Evolutionary conservation across 1,284 basidiomycete species (phyloP).

Genomic region (Sporisorium graminicola): DNA sequence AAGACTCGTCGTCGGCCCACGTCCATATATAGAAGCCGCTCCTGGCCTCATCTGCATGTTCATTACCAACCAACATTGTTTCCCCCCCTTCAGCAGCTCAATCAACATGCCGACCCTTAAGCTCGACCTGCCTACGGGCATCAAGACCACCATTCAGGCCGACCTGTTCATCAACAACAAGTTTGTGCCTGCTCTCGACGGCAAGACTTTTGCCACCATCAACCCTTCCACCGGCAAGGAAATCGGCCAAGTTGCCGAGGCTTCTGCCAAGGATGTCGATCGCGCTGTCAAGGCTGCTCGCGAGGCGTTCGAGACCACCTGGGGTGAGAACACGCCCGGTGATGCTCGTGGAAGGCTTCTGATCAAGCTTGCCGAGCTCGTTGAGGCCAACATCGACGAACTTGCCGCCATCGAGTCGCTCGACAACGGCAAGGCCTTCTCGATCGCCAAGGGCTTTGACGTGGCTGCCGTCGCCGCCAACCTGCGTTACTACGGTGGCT

Average conservation of each 20-base stretch:
- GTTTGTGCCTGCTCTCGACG: conserved; percentile 61
- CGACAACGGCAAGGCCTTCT: conserved; percentile 85
- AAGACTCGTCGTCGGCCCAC: not conserved
- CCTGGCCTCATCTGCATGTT: not conserved
- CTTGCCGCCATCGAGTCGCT: conserved; percentile 73
- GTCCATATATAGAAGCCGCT: conserved; percentile 13
- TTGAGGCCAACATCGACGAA: conserved; percentile 80
- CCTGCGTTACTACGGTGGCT: conserved; percentile 76
- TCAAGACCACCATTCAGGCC: conserved; percentile 57
- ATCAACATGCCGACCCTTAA: conserved; percentile 56
- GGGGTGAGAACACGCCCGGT: conserved; percentile 73
- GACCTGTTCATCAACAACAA: conserved; percentile 68
- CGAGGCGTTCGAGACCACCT: conserved; percentile 56
- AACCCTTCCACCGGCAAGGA: conserved; percentile 66
- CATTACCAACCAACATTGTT: not conserved
- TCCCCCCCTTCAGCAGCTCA: not conserved
- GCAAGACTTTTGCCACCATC: conserved; percentile 65
- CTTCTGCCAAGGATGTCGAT: conserved; percentile 65
- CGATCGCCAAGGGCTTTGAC: conserved; percentile 77
- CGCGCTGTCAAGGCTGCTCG: conserved; percentile 64
- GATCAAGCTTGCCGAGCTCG: conserved; percentile 79
- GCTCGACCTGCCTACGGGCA: conserved; percentile 66
- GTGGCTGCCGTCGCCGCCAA: conserved; percentile 77
- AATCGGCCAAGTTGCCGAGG: conserved; percentile 64
- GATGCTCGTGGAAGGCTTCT: conserved; percentile 76